Evolutionary conservation across 2,329 filamentous ascomycete genomes (phyloP).

Genomic region (Camptophora hylomeconis): DNA sequence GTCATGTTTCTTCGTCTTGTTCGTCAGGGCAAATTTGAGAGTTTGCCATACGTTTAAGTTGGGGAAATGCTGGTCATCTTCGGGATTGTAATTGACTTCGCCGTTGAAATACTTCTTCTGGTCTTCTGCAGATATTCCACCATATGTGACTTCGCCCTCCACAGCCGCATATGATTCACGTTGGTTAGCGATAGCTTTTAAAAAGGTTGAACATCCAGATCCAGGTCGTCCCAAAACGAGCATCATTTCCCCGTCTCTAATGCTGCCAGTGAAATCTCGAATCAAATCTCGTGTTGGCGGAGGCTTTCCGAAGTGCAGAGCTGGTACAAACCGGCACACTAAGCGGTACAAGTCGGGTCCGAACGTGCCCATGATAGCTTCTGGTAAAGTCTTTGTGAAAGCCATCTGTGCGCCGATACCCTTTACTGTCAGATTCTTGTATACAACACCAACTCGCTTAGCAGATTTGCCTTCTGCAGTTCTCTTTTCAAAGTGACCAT

Average conservation of each 20-base stretch:
- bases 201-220: conserved; percentile 61
- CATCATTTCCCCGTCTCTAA: conserved; percentile 60
- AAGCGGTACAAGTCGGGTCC: conserved; percentile 64
- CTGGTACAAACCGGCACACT: conserved; percentile 41
- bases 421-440: conserved; percentile 62
- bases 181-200: conserved; percentile 63
- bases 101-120: conserved; percentile 58
- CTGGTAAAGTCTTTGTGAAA: conserved; percentile 59
- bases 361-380: conserved; percentile 65
- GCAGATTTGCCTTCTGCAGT: conserved; percentile 49
- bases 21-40: conserved; percentile 59
- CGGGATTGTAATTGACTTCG: conserved; percentile 66
- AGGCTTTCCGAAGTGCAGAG: conserved; percentile 33
- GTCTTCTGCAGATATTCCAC: conserved; percentile 54
- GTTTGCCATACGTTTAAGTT: conserved; percentile 67
- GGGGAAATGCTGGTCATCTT: conserved; percentile 66
- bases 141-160: conserved; percentile 57
- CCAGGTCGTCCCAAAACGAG: conserved; percentile 61
- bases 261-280: conserved; percentile 53
- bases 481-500: conserved; percentile 64
- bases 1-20: conserved; percentile 58
- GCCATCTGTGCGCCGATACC: conserved; percentile 53
- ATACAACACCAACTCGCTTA: conserved; percentile 68
- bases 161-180: conserved; percentile 52
- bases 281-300: conserved; percentile 44